Base-by-base conservation (phyloP, 1,284 basidiomycete genomes). In the Prillingera fragicola region DNA sequence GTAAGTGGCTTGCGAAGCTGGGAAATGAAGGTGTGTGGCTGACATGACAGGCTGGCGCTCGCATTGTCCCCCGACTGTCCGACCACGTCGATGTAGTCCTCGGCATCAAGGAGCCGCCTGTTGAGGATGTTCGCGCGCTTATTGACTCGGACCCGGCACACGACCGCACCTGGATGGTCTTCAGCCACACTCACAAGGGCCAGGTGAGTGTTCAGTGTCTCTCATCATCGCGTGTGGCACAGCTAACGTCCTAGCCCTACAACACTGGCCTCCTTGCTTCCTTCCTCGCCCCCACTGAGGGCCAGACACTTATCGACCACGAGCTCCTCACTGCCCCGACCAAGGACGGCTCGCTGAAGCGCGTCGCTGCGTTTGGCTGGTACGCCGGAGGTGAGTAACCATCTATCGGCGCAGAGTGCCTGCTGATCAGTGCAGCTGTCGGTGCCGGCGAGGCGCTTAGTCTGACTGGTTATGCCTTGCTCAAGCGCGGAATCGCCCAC, bases 321-420 rank as follows among this genome's bases (percentile, higher is more conserved):
- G 89, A 92, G 59, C 78, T 91, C 4, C 72, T 94, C 21, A 83
- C 80, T 1, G 78, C 54, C 0, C 59, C 59, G 4, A 48, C 39
- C 1, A 42, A 42, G 18, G 50, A 56, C 12, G 53, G 55, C 4
- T 72, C 75, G 25, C 82, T 84, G 9, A 85, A 85, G 65, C 74
- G 89, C 17, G 85, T 84, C 0, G 86, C 90, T 10, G 88, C 83
- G 0, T 91, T 92, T 69, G 88, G 88, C 0, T 87, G 83, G 81
- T 87, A 82, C 58, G 87, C 88, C 1, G 87, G 88, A 64, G 84
- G 85, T 87, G 43, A 45, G 78, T 68, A 12, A 17, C 9, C 14
- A 5, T 1, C 12, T 19, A 24, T 14, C 41, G 23, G 34, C n/a
- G 22, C 42, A 32, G 28, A 8, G 14, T 9, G 48, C 40, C 33